A percentile compares a stretch with the other conserved stretches of the same genome.
Conservation (phyloP, 164 flowering plant genomes). For the Macadamia integrifolia region DNA sequence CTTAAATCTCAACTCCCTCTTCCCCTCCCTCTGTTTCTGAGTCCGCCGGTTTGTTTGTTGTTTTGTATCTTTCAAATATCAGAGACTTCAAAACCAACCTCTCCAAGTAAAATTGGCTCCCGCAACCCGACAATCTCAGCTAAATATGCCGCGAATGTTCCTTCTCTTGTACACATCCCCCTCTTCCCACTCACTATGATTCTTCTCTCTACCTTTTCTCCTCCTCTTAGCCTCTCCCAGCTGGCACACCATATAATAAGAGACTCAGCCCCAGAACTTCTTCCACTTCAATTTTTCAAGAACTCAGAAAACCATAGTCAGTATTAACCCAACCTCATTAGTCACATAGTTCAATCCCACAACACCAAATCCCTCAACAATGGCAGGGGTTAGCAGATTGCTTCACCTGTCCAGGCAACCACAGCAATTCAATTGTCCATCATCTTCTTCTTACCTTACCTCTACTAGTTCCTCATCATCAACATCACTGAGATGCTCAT, state of each 20-base stretch:
- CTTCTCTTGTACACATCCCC: not conserved
- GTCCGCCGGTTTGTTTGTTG: too few species aligned
- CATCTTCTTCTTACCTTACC: conserved; percentile 10
- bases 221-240: not conserved
- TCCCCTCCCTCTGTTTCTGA: not conserved
- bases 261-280: too few species aligned
- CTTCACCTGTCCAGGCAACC: conserved; percentile 23
- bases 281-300: too few species aligned
- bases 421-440: not conserved
- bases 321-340: not conserved
- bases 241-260: too few species aligned
- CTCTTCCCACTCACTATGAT: not conserved
- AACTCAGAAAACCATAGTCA: not conserved
- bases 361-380: conserved; percentile 3
- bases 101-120: conserved; percentile 14
- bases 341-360: not conserved
- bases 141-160: conserved; percentile 44
- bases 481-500: conserved; percentile 7
- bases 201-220: not conserved
- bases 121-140: conserved; percentile 16
- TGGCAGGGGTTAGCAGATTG: conserved; percentile 34
- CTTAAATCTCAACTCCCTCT: too few species aligned
- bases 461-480: conserved; percentile 5
- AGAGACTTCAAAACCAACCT: conserved; percentile 9
- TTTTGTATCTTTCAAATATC: too few species aligned